phyloP scores from a whole-genome alignment of 108 stramenopile genomes.

The Nitzschia palea region DNA sequence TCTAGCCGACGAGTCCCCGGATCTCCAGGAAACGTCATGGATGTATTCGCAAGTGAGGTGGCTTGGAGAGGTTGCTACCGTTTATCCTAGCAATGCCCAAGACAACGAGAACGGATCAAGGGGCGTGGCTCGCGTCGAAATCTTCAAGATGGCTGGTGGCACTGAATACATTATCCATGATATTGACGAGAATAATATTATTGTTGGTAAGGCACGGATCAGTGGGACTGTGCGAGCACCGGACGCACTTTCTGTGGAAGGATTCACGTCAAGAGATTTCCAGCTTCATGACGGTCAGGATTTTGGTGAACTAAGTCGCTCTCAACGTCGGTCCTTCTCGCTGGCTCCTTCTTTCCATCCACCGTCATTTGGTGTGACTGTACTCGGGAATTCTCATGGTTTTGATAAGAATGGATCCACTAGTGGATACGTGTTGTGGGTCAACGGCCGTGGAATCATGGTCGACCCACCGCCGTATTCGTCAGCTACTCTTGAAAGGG shows the following conservation, averaged over 20 bases:
- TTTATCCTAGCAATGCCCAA: constrained; percentile 51
- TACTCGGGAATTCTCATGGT: constrained; percentile 90
- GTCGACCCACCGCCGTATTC: constrained; percentile 90
- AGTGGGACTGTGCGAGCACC: constrained; percentile 61
- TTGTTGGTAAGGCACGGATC: constrained; percentile 63
- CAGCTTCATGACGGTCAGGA: neutral
- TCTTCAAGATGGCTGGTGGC: constrained; percentile 75
- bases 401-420: constrained; percentile 86
- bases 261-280: constrained; percentile 28
- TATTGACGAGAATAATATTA: constrained; percentile 56
- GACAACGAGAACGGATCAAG: constrained; percentile 45
- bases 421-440: constrained; percentile 89
- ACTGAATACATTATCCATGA: constrained; percentile 78
- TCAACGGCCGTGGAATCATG: constrained; percentile 88
- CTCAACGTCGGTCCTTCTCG: neutral
- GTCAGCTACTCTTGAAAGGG: constrained; percentile 66
- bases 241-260: constrained; percentile 62
- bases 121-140: constrained; percentile 51
- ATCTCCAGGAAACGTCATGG: constrained; percentile 16
- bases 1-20: constrained; percentile 5
- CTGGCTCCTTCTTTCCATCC: constrained; percentile 63
- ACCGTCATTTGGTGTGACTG: constrained; percentile 87
- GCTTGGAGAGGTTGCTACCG: constrained; percentile 59
- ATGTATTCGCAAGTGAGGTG: constrained; percentile 44
- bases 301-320: neutral